Evolutionary conservation across 169 alveolate genomes (phyloP), one percentile per base, ranked within the genome.

Genomic region (Babesia divergens): DNA sequence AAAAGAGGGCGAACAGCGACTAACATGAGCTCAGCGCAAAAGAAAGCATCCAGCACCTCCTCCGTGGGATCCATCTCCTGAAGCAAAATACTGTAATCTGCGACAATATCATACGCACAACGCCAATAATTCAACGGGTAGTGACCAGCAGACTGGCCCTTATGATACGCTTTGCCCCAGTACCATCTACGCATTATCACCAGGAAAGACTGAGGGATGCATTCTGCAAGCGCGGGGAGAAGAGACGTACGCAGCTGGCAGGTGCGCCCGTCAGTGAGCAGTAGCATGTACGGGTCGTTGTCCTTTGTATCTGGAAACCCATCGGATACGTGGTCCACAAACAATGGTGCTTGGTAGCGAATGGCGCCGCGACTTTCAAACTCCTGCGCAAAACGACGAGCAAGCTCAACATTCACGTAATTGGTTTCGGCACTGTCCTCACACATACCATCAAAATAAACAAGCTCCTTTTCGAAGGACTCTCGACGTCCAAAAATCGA

Each of bases 401-500:
- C 14, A 76, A 86, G 46, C 67, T 83, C 65, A 44, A 62, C 54
- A 65, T 64, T 79, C 37, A 87, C 59, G 66, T 75, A 58, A 76
- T 80, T 49, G 77, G 82, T 65, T 68, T 46, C 8, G 32, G 54
- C 56, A 42, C 50, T 18, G 54, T 38, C 35, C 13, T 53, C 56
- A 43, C 55, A 54, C 54, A 65, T 59, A 34, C 42, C 50, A 40
- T 83, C 68, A 49, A 59, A 51, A 70, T 64, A 66, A 43, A 49
- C 40, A 34, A 64, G 18, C 56, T 44, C 72, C 51, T 50, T 54
- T 28, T 58, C 82, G 18, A n/a, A 26, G 65, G 68, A 38, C 13
- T 70, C 82, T 42, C 53, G 43, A 35, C 84, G 64, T n/a, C 74
- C 70, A 69, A 87, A 87, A n/a, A 87, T 66, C 4, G 89, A 67